phyloP scores from a whole-genome alignment of 208 protist genomes.

The Trypanosoma theileri region DNA sequence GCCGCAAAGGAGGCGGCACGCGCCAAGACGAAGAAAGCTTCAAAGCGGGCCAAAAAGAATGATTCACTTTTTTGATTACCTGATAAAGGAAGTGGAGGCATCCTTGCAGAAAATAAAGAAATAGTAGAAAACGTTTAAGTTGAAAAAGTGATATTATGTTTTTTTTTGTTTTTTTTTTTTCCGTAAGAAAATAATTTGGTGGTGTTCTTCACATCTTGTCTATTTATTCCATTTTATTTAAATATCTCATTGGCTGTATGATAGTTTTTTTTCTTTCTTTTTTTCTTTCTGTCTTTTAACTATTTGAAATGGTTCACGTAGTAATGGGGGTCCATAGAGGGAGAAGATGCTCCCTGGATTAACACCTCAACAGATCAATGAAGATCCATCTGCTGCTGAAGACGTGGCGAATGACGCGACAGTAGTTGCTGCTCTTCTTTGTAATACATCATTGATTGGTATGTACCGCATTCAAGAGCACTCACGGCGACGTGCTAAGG shows the following conservation, averaged over 20 bases:
- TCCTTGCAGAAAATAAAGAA: background rate
- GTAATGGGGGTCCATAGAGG: background rate
- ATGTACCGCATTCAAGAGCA: slow-evolving; percentile 22
- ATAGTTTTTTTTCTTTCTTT: no score
- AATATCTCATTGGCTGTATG: no score
- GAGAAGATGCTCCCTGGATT: background rate
- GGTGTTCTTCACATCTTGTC: no score
- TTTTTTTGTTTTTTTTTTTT: slow-evolving; percentile 27
- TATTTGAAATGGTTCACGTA: no score
- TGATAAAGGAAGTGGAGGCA: background rate
- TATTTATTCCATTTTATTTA: no score
- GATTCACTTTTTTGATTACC: slow-evolving; percentile 14
- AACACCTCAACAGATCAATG: background rate
- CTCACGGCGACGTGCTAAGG: background rate
- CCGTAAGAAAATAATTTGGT: background rate
- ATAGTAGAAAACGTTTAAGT: slow-evolving; percentile 6
- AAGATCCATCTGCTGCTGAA: background rate
- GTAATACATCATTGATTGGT: slow-evolving; percentile 16
- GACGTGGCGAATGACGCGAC: slow-evolving; percentile 5
- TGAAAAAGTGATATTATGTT: background rate
- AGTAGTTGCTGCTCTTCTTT: slow-evolving; percentile 19
- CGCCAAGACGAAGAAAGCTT: slow-evolving; percentile 49
- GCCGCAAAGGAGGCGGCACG: slow-evolving; percentile 44
- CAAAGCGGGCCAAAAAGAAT: slow-evolving; percentile 49
- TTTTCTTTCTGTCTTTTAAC: no score